Evolutionary conservation across 2,329 filamentous ascomycete genomes (phyloP), one percentile per base, ranked within the genome.

Genomic region (Stromatinia cepivora): DNA sequence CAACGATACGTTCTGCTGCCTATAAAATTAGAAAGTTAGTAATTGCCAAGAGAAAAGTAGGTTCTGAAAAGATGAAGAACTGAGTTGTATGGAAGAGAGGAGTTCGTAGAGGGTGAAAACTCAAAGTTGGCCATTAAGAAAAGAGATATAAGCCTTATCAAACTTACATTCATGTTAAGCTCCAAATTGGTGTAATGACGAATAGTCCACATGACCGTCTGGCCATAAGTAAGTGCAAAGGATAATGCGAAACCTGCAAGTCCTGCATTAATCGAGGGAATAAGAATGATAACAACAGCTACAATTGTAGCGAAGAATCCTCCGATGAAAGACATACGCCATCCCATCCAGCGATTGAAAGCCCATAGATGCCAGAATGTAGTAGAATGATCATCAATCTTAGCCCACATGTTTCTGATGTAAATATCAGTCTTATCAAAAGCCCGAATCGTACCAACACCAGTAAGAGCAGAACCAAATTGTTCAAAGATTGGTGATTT

Each of bases 401-500:
- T 86, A 61, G 79, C 77, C 77, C 90, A 89, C 89, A 94, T 93
- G 68, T 87, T 84, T 15, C 88, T 83, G 58, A 91, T 82, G 72
- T 93, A 94, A 0, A 84, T 83, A 28, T 87, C 82, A 0, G 83
- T 81, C 81, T 92, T 93, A 72, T 88, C 87, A 73, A 92, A 94
- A 0, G 90, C 90, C 17, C 92, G 87, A 66, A 95, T 92, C 0
- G 92, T 94, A 1, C 87, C 83, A 25, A 95, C 86, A 7, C 92
- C 92, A 0, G 86, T 85, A 13, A 94, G 84, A 0, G 90, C 87
- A 1, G 90, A 88, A 15, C 89, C 89, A 75, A 94, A 94, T 71
- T 92, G 88, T 77, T 94, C 92, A 74, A 93, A 94, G 0, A 94
- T 88, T 0, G 92, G 92, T 0, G 89, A 92, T 79, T 93, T 94